phyloP scores from a whole-genome alignment of 306 rosid species.

The Inga laurina region DNA sequence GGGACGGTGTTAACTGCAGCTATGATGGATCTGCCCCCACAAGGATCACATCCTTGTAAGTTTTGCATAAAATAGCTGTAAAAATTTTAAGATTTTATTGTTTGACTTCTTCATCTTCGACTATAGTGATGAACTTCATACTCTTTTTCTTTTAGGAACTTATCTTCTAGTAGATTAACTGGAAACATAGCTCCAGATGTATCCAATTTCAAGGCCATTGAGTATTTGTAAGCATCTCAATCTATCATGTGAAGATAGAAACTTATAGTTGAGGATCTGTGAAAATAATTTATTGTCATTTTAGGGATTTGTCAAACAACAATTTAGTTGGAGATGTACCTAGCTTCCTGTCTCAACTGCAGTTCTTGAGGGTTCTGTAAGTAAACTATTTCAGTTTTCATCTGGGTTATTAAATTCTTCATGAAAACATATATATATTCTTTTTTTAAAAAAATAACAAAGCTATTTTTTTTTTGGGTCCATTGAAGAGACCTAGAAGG shows the following conservation, averaged over 20 bases:
- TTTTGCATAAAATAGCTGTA: neutral
- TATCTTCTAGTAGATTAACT: slow-evolving; percentile 39
- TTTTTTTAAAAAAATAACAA: neutral
- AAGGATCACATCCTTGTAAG: slow-evolving; percentile 41
- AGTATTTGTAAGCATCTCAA: slow-evolving; percentile 42
- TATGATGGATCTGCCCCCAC: slow-evolving; percentile 31
- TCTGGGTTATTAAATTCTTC: neutral
- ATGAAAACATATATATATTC: neutral
- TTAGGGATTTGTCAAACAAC: slow-evolving; percentile 49
- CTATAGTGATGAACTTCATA: slow-evolving; percentile 11
- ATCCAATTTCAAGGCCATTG: slow-evolving; percentile 37
- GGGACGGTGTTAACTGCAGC: slow-evolving; percentile 51
- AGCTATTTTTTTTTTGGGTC: neutral
- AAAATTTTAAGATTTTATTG: neutral
- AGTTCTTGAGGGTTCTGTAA: slow-evolving; percentile 38
- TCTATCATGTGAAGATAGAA: neutral
- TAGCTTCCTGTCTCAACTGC: slow-evolving; percentile 33
- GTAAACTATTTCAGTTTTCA: slow-evolving; percentile 17
- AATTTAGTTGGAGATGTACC: slow-evolving; percentile 40
- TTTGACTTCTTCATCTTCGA: neutral
- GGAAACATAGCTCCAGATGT: slow-evolving; percentile 38
- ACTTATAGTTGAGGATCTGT: neutral
- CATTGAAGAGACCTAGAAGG: slow-evolving; percentile 44
- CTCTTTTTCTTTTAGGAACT: slow-evolving; percentile 36
- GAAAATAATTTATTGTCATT: neutral